Evolutionary conservation across 1,139 yeast genomes (phyloP), one percentile per base, ranked within the genome.

Genomic region (Zygosaccharomyces pseudobailii): DNA sequence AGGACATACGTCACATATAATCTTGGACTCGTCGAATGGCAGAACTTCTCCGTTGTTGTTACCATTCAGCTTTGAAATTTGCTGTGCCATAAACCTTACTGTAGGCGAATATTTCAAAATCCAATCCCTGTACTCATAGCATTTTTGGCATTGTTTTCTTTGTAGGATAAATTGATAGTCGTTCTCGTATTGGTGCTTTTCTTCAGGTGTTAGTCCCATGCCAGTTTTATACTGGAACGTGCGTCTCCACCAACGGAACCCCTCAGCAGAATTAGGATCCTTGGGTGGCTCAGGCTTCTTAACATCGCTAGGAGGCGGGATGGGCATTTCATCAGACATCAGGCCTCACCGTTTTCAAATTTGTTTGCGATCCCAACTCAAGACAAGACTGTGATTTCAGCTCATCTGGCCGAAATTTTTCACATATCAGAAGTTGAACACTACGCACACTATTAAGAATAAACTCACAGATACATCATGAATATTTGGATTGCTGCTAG

Each of bases 401-500:
- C 33, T 30, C 13, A 30, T 30, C 33, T 30, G 7, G 20, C 32
- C 34, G 32, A 38, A 38, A 27, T 38, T 38, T 38, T 28, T 38
- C 41, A 38, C 13, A 20, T 27, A 6, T 8, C 27, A 6, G 27
- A 21, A 20, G 13, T n/a, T 25, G 52, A 45, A 27, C 45, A 49
- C 28, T 19, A 43, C 32, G 35, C 42, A 19, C 42, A 17, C 30
- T 27, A 36, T 19, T 17, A 30, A 25, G 36, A 10, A 20, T 31
- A 27, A 23, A 30, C 4, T 4, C 28, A 13, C 25, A 21, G 5
- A 31, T 30, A 13, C 30, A 31, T 8, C 10, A 70, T 78, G 63
- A 90, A 92, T 66, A 82, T 92, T 52, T 92, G 98, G 98, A 81
- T 87, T 8, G 96, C 97, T 7, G 94, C 97, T 5, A 87, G 97